Base-by-base conservation (phyloP, 352 stramenopile genomes). In the Lagenidium giganteum region DNA sequence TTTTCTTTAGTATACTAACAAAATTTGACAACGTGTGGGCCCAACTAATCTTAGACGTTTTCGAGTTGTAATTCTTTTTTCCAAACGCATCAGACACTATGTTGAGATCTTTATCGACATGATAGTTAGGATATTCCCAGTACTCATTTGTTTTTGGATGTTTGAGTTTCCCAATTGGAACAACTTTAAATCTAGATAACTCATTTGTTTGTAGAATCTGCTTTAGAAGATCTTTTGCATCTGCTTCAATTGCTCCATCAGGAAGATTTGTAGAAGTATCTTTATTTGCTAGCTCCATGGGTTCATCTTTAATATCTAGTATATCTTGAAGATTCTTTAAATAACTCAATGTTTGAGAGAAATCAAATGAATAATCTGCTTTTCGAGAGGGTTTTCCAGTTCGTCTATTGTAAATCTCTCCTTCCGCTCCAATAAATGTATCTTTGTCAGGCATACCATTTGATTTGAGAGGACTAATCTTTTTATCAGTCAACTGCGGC, bases 281-380 rank as follows among this genome's bases (percentile, higher is more conserved):
- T 5, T 14, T 42, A 42, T 28, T 42, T 42, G 36, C 3, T 28
- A 20, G 36, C 30, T 42, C 36, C 14, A 41, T 26, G n/a, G 36
- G 5, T 28, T 30, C 20, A 30, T 42, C 36, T 23, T 26, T 26
- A n/a, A n/a, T n/a, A n/a, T n/a, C n/a, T n/a, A n/a, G n/a, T n/a
- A n/a, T n/a, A n/a, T n/a, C n/a, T n/a, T n/a, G n/a, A n/a, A n/a
- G n/a, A n/a, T n/a, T n/a, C n/a, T n/a, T 37, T 16, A 37, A 5
- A 42, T 42, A 42, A 42, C 36, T 42, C 21, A 42, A 42, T 42
- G 36, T 42, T 42, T 42, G 36, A 42, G 36, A 42, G 16, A 42
- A 42, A 42, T 42, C 36, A 42, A 42, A 42, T 18, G 36, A 42
- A 42, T 30, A 42, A 30, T 42, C 20, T 42, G 20, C 23, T 42